phyloP scores from a whole-genome alignment of 306 rosid genomes.

The Cicer yamashitae region DNA sequence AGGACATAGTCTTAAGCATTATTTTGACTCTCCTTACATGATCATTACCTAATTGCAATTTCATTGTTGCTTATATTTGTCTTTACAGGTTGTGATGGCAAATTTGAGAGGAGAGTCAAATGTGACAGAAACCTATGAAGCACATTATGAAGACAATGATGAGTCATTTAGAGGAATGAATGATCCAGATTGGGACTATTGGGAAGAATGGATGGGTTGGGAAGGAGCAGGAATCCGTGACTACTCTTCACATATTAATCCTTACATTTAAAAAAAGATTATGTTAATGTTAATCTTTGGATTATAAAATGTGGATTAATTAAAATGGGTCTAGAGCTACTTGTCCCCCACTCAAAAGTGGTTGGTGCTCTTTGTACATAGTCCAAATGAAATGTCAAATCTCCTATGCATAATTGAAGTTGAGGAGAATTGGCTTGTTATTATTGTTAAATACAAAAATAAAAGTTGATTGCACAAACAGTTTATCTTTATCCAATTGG shows the following conservation, averaged over 20 bases:
- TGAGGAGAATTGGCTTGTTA: slow-evolving; percentile 22
- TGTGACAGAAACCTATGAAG: slow-evolving; percentile 38
- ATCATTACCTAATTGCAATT: not conserved
- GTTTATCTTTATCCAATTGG: not conserved
- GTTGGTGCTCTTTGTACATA: slow-evolving; percentile 42
- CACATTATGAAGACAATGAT: slow-evolving; percentile 50
- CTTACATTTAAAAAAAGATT: slow-evolving; percentile 57
- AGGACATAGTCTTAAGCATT: not conserved
- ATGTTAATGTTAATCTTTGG: not conserved
- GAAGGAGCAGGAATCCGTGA: slow-evolving; percentile 97
- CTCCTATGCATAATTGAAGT: slow-evolving; percentile 36
- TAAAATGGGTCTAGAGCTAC: slow-evolving; percentile 10
- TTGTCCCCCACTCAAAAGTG: slow-evolving; percentile 18
- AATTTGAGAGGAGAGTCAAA: slow-evolving; percentile 65
- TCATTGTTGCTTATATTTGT: not conserved
- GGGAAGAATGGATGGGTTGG: slow-evolving; percentile 99
- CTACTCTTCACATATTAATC: slow-evolving; percentile 82
- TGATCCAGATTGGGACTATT: slow-evolving; percentile 73
- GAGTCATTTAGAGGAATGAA: slow-evolving; percentile 70
- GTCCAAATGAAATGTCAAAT: slow-evolving; percentile 15
- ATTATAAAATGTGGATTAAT: slow-evolving; percentile 2
- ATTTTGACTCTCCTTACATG: not conserved
- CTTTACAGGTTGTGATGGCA: slow-evolving; percentile 66
- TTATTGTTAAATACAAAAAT: not conserved
- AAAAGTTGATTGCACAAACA: not conserved